phyloP scores from a whole-genome alignment of 78 protist species.

The Dictyostelium citrinum region DNA sequence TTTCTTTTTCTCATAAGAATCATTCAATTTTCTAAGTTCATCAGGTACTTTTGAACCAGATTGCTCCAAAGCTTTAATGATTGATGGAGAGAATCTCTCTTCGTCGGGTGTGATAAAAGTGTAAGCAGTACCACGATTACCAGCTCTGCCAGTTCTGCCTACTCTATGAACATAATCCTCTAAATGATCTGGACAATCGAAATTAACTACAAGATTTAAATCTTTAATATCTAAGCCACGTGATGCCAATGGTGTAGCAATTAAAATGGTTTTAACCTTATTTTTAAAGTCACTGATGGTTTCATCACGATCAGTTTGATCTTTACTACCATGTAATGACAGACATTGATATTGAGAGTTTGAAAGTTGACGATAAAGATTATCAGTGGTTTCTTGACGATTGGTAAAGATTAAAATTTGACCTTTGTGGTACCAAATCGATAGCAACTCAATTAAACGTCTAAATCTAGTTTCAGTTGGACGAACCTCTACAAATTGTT shows the following conservation, averaged over 20 bases:
- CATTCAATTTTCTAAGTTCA: conserved; percentile 42
- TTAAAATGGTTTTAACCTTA: conserved; percentile 80
- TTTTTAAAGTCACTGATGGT: conserved; percentile 90
- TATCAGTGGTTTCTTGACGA: conserved; percentile 89
- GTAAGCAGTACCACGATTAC: conserved; percentile 93
- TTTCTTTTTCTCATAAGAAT: background rate
- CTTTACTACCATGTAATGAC: conserved; percentile 97
- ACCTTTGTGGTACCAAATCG: conserved; percentile 73
- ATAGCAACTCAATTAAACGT: conserved; percentile 82
- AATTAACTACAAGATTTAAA: conserved; percentile 94
- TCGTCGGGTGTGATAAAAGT: conserved; percentile 92
- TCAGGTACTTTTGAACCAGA: conserved; percentile 69
- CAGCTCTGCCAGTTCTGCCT: conserved; percentile 99
- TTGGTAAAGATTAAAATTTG: conserved; percentile 94
- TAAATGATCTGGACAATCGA: conserved; percentile 94
- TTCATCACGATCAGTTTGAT: conserved; percentile 95
- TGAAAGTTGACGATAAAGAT: conserved; percentile 81
- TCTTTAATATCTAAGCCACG: conserved; percentile 98
- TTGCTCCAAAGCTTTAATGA: conserved; percentile 84
- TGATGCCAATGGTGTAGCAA: conserved; percentile 98
- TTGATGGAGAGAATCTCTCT: conserved; percentile 78
- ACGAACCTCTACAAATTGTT: conserved; percentile 93
- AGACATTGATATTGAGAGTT: conserved; percentile 78
- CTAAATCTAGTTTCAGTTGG: conserved; percentile 60
- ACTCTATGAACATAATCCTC: conserved; percentile 98